phyloP scores from a whole-genome alignment of 192 early-diverging fungal species.

The Backusella westeae region DNA sequence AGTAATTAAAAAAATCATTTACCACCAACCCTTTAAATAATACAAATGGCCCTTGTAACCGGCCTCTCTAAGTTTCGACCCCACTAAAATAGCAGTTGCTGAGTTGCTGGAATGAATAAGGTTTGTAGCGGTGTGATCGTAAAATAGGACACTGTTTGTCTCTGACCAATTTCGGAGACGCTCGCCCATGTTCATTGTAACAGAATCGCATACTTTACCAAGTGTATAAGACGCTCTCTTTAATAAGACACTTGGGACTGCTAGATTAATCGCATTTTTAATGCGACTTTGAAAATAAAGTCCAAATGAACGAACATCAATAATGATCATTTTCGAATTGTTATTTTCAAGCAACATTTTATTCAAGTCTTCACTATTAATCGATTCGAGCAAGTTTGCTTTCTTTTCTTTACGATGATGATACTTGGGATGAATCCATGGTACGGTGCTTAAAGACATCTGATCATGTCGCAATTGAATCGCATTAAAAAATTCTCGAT shows the following conservation, averaged over 20 bases:
- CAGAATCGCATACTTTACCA: slow-evolving; percentile 53
- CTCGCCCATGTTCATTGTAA: slow-evolving; percentile 18
- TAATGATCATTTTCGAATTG: background rate
- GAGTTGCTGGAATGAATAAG: slow-evolving; percentile 12
- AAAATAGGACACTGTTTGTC: slow-evolving; percentile 58
- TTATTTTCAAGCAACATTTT: background rate
- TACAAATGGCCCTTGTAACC: slow-evolving; percentile 37
- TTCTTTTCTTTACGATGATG: background rate
- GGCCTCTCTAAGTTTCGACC: slow-evolving; percentile 55
- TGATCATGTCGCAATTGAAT: slow-evolving; percentile 13
- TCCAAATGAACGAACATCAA: slow-evolving; percentile 66
- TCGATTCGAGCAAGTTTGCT: background rate
- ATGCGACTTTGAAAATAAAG: slow-evolving; percentile 49
- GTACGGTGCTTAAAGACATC: background rate
- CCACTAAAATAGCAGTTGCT: slow-evolving; percentile 1
- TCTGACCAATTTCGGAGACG: slow-evolving; percentile 47
- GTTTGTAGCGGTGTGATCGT: slow-evolving; percentile 54
- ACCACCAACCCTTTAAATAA: slow-evolving; percentile 39
- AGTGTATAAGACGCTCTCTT: slow-evolving; percentile 57
- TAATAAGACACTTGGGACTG: slow-evolving; percentile 66
- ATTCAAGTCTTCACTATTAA: background rate
- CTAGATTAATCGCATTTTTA: slow-evolving; percentile 58
- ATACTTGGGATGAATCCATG: background rate
- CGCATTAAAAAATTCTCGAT: slow-evolving; percentile 28
- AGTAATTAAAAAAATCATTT: background rate